phyloP scores from a whole-genome alignment of 2,329 filamentous ascomycete genomes.

The Aspergillus floridensis region DNA sequence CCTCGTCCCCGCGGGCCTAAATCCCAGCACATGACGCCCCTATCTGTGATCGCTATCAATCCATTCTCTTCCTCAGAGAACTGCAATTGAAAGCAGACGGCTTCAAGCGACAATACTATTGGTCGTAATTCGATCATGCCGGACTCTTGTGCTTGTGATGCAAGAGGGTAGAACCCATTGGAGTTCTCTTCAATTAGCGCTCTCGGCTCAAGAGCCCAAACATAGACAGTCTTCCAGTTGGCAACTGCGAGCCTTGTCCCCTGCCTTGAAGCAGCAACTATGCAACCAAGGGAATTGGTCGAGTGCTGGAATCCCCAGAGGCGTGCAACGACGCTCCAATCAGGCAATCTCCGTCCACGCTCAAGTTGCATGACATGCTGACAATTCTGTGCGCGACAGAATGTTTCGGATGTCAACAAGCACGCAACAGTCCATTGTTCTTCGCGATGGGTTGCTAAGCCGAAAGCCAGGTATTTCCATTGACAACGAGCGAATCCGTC shows the following conservation, averaged over 20 bases:
- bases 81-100: constrained; percentile 38
- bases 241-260: constrained; percentile 43
- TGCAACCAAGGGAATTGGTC: constrained; percentile 39
- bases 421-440: constrained; percentile 38
- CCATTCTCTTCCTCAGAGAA: constrained; percentile 39
- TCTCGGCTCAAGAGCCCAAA: constrained; percentile 42
- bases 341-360: constrained; percentile 38
- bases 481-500: constrained; percentile 26
- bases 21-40: constrained; percentile 40
- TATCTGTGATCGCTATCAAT: constrained; percentile 42
- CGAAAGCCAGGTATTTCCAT: constrained; percentile 43
- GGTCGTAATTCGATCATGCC: constrained; percentile 33
- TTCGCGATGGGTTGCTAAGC: constrained; percentile 34
- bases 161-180: constrained; percentile 33
- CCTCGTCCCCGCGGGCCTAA: constrained; percentile 31
- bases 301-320: constrained; percentile 36
- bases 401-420: constrained; percentile 35
- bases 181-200: constrained; percentile 33
- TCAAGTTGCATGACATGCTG: constrained; percentile 37
- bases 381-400: constrained; percentile 29
- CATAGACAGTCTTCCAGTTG: constrained; percentile 42
- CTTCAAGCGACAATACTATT: constrained; percentile 33
- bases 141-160: constrained; percentile 21
- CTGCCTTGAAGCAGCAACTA: constrained; percentile 33
- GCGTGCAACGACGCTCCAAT: constrained; percentile 38